Evolutionary conservation across 1,139 yeast genomes (phyloP).

Genomic region (Zygoascus meyerae): DNA sequence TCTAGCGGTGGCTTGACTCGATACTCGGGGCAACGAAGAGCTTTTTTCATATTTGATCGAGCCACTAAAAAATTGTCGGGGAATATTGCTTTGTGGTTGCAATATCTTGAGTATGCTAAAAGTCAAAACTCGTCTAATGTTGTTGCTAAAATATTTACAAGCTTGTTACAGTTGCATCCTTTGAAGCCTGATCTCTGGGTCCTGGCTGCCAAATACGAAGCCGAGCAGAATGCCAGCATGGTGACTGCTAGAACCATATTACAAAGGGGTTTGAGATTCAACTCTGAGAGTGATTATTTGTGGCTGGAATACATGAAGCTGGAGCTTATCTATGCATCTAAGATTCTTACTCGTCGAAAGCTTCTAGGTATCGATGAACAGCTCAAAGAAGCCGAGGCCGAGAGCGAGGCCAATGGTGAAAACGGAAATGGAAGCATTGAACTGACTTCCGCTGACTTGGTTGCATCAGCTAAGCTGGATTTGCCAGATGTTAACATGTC

Average conservation of each 20-base stretch:
- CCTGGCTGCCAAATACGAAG: constrained; percentile 90
- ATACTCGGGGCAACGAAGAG: constrained; percentile 82
- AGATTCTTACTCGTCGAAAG: constrained; percentile 75
- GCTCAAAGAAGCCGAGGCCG: constrained; percentile 38
- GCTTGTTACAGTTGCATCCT: constrained; percentile 83
- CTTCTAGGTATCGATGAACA: constrained; percentile 64
- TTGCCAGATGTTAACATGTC: constrained; percentile 85
- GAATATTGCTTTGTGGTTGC: constrained; percentile 71
- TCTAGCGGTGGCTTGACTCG: constrained; percentile 48
- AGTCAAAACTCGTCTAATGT: constrained; percentile 68
- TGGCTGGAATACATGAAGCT: constrained; percentile 87
- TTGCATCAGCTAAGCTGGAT: constrained; percentile 37
- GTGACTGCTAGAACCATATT: constrained; percentile 82
- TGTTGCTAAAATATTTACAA: constrained; percentile 75
- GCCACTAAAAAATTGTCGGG: constrained; percentile 77
- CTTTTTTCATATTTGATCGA: constrained; percentile 77
- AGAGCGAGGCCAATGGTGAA: constrained; percentile 21
- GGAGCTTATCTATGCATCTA: constrained; percentile 80
- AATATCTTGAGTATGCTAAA: constrained; percentile 69
- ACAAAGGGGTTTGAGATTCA: constrained; percentile 81
- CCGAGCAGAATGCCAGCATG: constrained; percentile 81
- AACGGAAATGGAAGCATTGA: constrained; percentile 21
- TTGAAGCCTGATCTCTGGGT: constrained; percentile 87
- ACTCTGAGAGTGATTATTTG: constrained; percentile 61
- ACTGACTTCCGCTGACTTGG: constrained; percentile 28